phyloP scores from a whole-genome alignment of 140 eudicot genomes.

The Artemisia princeps region DNA sequence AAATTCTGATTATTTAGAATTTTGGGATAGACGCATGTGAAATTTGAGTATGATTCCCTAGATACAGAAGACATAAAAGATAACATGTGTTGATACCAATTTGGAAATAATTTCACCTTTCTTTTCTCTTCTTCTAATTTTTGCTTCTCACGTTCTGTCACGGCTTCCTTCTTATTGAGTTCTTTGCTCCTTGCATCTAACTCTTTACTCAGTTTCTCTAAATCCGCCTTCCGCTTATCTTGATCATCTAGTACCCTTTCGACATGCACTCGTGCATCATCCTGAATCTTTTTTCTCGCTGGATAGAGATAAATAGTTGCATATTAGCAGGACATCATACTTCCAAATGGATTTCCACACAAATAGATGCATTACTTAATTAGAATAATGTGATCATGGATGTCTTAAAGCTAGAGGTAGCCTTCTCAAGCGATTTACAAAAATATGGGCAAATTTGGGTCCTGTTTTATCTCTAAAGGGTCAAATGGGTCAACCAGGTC shows the following conservation, averaged over 20 bases:
- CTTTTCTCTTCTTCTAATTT: constrained; percentile 69
- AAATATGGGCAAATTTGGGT: background rate
- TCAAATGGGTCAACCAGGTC: background rate
- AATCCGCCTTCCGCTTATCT: constrained; percentile 42
- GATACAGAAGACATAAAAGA: too few species aligned
- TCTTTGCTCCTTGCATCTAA: constrained; percentile 59
- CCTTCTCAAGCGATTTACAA: too few species aligned
- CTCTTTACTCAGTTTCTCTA: constrained; percentile 44
- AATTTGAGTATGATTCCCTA: too few species aligned
- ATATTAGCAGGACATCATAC: constrained; percentile 10
- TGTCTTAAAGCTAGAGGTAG: too few species aligned
- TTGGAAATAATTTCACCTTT: constrained; percentile 1
- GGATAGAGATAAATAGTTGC: constrained; percentile 17
- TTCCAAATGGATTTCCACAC: too few species aligned
- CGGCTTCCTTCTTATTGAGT: constrained; percentile 57
- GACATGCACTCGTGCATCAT: constrained; percentile 44
- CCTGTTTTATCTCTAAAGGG: background rate
- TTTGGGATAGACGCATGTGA: background rate
- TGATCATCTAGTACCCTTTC: constrained; percentile 55
- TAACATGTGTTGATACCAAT: too few species aligned
- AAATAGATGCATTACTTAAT: background rate
- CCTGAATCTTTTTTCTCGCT: constrained; percentile 73
- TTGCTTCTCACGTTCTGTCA: constrained; percentile 66
- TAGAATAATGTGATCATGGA: background rate
- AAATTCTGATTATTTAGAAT: background rate